Evolutionary conservation across 2,329 filamentous ascomycete genomes (phyloP), one percentile per base, ranked within the genome.

Genomic region (Colletotrichum lindemuthianum): DNA sequence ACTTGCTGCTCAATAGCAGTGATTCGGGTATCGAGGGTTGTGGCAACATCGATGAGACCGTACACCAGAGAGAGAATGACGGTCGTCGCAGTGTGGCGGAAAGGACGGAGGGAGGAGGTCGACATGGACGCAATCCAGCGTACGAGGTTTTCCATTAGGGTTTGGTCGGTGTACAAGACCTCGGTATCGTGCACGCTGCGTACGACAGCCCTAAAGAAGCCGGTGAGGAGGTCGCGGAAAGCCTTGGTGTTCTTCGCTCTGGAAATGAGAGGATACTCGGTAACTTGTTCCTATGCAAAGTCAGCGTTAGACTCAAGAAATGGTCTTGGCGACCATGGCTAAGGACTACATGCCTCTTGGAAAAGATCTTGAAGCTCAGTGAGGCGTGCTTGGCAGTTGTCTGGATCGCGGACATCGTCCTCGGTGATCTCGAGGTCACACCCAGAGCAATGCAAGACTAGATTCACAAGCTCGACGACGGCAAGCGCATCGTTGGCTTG

Each of bases 41-140:
- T 86, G 10, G 91, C 91, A 39, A 95, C 84, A 50, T 87, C 84
- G 68, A 93, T 94, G 33, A 98, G 82, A 1, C 92, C 88, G 39
- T 88, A 92, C 60, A 92, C 90, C 68, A 97, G 90, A 13, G 92
- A 86, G 39, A 98, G 81, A 1, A 92, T 90, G 32, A 95, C 90
- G 0, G 96, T 90, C 2, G 95, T 97, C 1, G 94, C 92, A 0
- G 96, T 99, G 77, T 99, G 96, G 68, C 96, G 88, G 78, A 99
- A 97, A 2, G 96, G 93, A 59, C 96, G 89, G 67, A 95, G 89
- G 4, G 88, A 86, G 0, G 93, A 94, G 4, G 93, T 96, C 3
- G 95, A 96, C 90, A 99, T 92, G 64, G 92, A 91, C 43, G 90
- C 90, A 65, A 97, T 84, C 96, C 96, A 99, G 63, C 92, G 85